Evolutionary conservation across 23 red algal species (phyloP).

Genomic region (Gracilaria domingensis): DNA sequence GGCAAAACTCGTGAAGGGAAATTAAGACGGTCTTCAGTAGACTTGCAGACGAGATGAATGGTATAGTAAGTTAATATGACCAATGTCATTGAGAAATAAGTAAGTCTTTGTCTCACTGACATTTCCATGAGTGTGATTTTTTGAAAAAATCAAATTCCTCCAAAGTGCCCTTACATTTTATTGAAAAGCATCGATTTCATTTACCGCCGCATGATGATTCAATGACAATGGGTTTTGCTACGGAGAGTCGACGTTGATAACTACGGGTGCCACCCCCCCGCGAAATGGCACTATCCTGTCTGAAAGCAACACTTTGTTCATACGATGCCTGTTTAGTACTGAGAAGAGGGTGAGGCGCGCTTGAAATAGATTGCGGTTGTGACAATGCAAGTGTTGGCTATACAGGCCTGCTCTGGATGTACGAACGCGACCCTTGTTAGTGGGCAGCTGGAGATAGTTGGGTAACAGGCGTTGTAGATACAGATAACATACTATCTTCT

Average conservation of each 20-base stretch:
- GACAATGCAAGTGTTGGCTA: neutral
- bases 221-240: too few relatives aligned
- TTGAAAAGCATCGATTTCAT: too few relatives aligned
- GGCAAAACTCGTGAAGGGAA: too few relatives aligned
- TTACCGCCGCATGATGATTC: too few relatives aligned
- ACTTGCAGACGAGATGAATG: too few relatives aligned
- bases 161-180: too few relatives aligned
- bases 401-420: neutral
- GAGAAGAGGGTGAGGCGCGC: neutral
- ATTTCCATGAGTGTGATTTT: too few relatives aligned
- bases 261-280: slow-evolving; percentile 45
- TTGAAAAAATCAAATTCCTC: too few relatives aligned
- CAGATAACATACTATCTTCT: neutral
- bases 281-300: slow-evolving; percentile 15
- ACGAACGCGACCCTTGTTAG: neutral
- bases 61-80: too few relatives aligned
- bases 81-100: too few relatives aligned
- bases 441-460: neutral
- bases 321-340: neutral
- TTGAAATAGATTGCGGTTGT: slow-evolving; percentile 12
- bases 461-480: neutral
- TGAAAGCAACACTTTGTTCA: neutral
- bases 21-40: too few relatives aligned
- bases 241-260: slow-evolving; percentile 54
- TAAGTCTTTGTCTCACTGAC: too few relatives aligned